phyloP scores from a whole-genome alignment of 495 filamentous ascomycete genomes.

The Xylaria acuta region DNA sequence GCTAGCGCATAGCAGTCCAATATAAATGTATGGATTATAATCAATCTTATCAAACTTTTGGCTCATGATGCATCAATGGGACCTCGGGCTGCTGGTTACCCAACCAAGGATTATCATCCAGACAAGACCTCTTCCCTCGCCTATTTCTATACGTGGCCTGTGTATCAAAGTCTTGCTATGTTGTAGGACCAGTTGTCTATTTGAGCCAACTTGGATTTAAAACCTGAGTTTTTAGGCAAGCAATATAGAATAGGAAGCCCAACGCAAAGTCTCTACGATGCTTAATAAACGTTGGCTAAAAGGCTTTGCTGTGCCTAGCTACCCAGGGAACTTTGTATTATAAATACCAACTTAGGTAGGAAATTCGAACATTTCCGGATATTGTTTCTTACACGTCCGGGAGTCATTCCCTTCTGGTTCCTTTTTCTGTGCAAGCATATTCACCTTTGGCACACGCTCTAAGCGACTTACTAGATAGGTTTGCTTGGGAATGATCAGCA shows the following conservation, averaged over 20 bases:
- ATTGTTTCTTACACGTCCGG: not conserved
- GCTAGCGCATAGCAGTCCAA: not conserved
- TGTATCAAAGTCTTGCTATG: not conserved
- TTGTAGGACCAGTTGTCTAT: not conserved
- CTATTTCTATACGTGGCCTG: not conserved
- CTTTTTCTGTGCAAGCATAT: not conserved
- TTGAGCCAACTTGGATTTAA: not conserved
- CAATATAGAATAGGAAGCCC: not conserved
- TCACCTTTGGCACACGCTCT: not conserved
- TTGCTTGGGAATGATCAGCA: not conserved
- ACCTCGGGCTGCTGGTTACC: not conserved
- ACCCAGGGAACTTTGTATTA: not conserved
- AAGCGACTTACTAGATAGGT: not conserved
- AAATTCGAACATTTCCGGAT: not conserved
- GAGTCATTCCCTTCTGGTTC: not conserved
- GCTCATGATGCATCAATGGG: not conserved
- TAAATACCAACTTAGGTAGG: constrained; percentile 1
- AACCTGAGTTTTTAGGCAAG: too few species aligned
- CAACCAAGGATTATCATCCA: not conserved
- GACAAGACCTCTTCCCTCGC: not conserved
- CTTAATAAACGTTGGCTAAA: not conserved
- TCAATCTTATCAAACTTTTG: not conserved
- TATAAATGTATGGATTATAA: not conserved
- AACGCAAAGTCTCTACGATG: not conserved
- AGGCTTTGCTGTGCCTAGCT: not conserved